These are phyloP conservation scores for Canariomyces notabilis DNA, from an alignment of 2,329 filamentous ascomycete species.

Conservation along the genomic window DNA sequence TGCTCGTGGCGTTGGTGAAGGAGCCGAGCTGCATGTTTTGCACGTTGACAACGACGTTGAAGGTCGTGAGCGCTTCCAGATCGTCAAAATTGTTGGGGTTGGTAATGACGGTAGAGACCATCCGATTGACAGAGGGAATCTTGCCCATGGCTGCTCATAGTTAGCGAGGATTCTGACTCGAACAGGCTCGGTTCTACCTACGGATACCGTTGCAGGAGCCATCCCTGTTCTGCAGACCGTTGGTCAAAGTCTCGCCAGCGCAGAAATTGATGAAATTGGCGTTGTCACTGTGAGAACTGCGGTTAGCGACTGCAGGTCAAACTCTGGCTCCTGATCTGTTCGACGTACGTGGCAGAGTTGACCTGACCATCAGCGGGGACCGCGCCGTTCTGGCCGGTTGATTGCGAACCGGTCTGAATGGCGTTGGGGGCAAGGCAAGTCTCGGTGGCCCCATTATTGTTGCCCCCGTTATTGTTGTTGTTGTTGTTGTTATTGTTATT, in stretches of 20 bases:
- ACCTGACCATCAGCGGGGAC: slow-evolving; percentile 42
- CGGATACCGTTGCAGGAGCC: slow-evolving; percentile 63
- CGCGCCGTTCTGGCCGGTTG: slow-evolving; percentile 42
- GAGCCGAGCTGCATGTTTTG: slow-evolving; percentile 53
- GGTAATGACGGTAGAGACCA: slow-evolving; percentile 53
- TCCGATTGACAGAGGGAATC: slow-evolving; percentile 49
- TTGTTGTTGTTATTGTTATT: slow-evolving; percentile 28
- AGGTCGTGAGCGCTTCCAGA: slow-evolving; percentile 43
- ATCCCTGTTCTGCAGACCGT: slow-evolving; percentile 52
- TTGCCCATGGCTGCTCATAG: slow-evolving; percentile 49
- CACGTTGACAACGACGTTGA: slow-evolving; percentile 43
- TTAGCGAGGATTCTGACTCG: slow-evolving; percentile 13
- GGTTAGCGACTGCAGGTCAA: slow-evolving; percentile 1
- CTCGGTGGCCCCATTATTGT: slow-evolving; percentile 26
- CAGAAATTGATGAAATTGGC: slow-evolving; percentile 65
- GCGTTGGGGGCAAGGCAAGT: slow-evolving; percentile 39
- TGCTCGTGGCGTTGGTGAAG: slow-evolving; percentile 56
- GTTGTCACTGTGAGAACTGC: slow-evolving; percentile 43
- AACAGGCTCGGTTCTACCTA: slow-evolving; percentile 33
- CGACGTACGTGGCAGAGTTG: slow-evolving; percentile 46
- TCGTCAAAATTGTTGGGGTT: slow-evolving; percentile 49
- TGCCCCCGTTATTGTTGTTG: slow-evolving; percentile 19
- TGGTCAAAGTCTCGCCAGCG: slow-evolving; percentile 49
- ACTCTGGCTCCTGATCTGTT: no score
- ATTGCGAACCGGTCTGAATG: slow-evolving; percentile 46